Conservation (phyloP, 2,329 filamentous ascomycete genomes). For the Thelonectria rubi region DNA sequence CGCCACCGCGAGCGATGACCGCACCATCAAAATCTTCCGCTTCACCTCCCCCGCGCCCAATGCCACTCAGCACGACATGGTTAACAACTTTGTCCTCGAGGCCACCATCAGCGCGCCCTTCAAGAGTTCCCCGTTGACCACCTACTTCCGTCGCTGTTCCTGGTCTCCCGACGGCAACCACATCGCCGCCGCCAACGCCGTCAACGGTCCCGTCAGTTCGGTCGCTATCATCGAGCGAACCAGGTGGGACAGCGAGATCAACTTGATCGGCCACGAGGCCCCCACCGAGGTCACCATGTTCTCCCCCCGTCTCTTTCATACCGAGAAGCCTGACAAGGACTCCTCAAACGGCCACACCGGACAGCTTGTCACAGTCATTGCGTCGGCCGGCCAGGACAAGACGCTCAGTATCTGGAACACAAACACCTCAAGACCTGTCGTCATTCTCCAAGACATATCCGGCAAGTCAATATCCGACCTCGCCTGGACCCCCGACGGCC, state of each 20-base stretch:
- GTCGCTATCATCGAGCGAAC: constrained; percentile 95
- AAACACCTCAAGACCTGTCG: constrained; percentile 87
- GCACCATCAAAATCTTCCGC: constrained; percentile 94
- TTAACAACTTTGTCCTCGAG: constrained; percentile 95
- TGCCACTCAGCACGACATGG: constrained; percentile 91
- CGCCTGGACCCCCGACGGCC: constrained; percentile 92
- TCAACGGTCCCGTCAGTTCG: constrained; percentile 96
- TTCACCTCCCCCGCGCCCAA: constrained; percentile 93
- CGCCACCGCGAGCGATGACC: constrained; percentile 95
- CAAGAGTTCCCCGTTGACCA: constrained; percentile 89
- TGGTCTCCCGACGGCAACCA: constrained; percentile 98
- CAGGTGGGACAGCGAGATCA: constrained; percentile 95
- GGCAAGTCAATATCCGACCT: constrained; percentile 94
- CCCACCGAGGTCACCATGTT: constrained; percentile 98
- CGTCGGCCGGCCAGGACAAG: constrained; percentile 96
- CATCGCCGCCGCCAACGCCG: constrained; percentile 95
- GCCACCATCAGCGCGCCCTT: constrained; percentile 91
- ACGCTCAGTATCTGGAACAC: constrained; percentile 98
- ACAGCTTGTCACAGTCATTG: constrained; percentile 86
- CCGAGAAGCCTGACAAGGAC: constrained; percentile 68
- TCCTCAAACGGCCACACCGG: constrained; percentile 55
- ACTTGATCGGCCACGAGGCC: constrained; percentile 95
- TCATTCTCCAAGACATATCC: constrained; percentile 88
- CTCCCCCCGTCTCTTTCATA: constrained; percentile 88
- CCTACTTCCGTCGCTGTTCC: constrained; percentile 94